Conservation (phyloP, 345 rosid genomes). For the Arabidopsis thaliana region DNA sequence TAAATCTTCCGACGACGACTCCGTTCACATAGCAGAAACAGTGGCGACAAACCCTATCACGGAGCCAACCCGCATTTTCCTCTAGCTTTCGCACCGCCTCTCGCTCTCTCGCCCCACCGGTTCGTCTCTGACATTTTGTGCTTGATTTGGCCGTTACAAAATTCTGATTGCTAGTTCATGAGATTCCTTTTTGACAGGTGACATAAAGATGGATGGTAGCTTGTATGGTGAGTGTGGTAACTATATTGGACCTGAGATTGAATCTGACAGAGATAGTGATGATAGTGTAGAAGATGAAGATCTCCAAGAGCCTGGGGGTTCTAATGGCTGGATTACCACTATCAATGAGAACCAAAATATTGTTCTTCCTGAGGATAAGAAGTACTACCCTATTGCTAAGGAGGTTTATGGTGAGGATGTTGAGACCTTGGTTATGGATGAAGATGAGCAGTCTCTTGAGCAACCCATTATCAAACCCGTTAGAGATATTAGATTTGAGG, state of each 20-base stretch:
- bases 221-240: constrained; percentile 97
- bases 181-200: constrained; percentile 22
- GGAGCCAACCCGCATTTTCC: constrained; percentile 6
- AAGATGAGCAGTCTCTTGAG: constrained; percentile 93
- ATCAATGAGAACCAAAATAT: constrained; percentile 73
- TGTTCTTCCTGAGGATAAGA: constrained; percentile 96
- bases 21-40: no score
- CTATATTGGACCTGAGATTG: constrained; percentile 96
- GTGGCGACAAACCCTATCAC: constrained; percentile 7
- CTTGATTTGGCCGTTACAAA: no score
- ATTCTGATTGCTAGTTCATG: constrained; percentile 4
- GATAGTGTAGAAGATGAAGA: constrained; percentile 75
- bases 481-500: constrained; percentile 80
- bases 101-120: constrained; percentile 1
- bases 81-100: constrained; percentile 7
- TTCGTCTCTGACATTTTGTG: background rate
- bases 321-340: constrained; percentile 88
- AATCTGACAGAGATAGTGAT: constrained; percentile 85
- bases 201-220: constrained; percentile 82
- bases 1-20: no score
- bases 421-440: constrained; percentile 95
- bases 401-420: constrained; percentile 98
- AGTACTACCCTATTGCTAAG: constrained; percentile 95
- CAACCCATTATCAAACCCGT: constrained; percentile 90
- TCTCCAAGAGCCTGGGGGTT: constrained; percentile 53